Evolutionary conservation across 441 rosid genomes (phyloP), one percentile per base, ranked within the genome.

Genomic region (Adansonia gregorii): DNA sequence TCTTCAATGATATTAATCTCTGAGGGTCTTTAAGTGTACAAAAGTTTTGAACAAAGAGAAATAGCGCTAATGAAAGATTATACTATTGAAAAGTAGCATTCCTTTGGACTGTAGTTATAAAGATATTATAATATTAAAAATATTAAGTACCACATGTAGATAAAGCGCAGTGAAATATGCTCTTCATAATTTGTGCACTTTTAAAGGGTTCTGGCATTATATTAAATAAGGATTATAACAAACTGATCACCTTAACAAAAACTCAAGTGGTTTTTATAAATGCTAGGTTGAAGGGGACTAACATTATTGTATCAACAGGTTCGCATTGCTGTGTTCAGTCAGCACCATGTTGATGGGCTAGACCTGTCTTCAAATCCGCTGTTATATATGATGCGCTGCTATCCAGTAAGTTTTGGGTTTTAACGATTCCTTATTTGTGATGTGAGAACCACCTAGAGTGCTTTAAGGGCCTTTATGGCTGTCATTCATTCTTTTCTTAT

Each of bases 311-410:
- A 74, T 79, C 20, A 67, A 78, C 91, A 96, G 99, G 99, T 96
- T 80, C 92, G 98, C 59, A 91, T 94, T 79, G 99, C 99, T 81
- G 99, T 94, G 79, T 96, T 96, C 76, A 96, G 92, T 82, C 99
- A 96, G 88, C 99, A 94, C 84, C 99, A 96, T 83, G 98, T 96
- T 60, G 99, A 96, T 76, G 99, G 99, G 66, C 93, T 96, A 66
- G 98, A 96, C 83, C 86, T 94, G 46, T 82, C 99, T 55, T 94
- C 98, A 67, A 96, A 93, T 85, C 99, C 99, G 72, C 99, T 95
- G 67, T 78, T 95, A 69, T 95, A 95, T 81, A 91, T 95, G 98
- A 96, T 92, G 99, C 97, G 94, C 74, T 96, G 99, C 87, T 96
- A 85, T 83, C 98, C 98, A 2, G 99, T 96, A 84, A 88, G 97